Conservation (phyloP, 345 rosid genomes). For the Brassica rapa region DNA sequence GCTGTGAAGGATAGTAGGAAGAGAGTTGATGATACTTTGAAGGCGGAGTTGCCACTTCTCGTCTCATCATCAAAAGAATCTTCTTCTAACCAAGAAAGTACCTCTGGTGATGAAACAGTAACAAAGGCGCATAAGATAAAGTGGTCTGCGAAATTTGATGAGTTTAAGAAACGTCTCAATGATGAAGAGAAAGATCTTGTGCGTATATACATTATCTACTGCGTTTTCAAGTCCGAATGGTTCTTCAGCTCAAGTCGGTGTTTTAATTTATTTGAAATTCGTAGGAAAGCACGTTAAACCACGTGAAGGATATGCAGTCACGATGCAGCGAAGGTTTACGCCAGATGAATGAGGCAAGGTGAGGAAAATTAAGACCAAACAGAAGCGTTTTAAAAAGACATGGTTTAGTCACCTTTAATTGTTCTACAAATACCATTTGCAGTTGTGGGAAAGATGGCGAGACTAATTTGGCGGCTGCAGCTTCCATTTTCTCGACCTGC, state of each 20-base stretch:
- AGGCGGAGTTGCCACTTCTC: constrained; percentile 73
- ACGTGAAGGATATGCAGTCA: constrained; percentile 75
- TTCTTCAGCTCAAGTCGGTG: no score
- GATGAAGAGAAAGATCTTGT: constrained; percentile 89
- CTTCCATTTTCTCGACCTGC: constrained; percentile 92
- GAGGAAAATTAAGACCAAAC: constrained; percentile 8
- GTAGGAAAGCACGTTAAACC: constrained; percentile 71
- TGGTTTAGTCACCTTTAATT: background rate
- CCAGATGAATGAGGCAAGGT: constrained; percentile 57
- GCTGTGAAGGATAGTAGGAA: constrained; percentile 84
- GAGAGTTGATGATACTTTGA: constrained; percentile 67
- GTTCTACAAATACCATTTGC: constrained; percentile 25
- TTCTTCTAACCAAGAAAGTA: constrained; percentile 49
- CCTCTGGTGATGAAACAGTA: constrained; percentile 22
- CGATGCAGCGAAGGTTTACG: constrained; percentile 79
- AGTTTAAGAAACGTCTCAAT: constrained; percentile 65
- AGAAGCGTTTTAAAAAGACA: background rate
- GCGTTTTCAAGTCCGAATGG: constrained; percentile 3
- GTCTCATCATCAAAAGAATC: constrained; percentile 57
- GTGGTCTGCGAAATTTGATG: constrained; percentile 74
- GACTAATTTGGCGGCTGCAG: constrained; percentile 84
- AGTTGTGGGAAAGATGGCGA: constrained; percentile 51
- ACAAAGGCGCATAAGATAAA: constrained; percentile 57
- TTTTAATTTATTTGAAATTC: constrained; percentile 18
- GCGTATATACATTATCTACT: constrained; percentile 38